These are phyloP conservation scores for Picea sitchensis DNA, from an alignment of 75 land plant species.

Conservation along the genomic window DNA sequence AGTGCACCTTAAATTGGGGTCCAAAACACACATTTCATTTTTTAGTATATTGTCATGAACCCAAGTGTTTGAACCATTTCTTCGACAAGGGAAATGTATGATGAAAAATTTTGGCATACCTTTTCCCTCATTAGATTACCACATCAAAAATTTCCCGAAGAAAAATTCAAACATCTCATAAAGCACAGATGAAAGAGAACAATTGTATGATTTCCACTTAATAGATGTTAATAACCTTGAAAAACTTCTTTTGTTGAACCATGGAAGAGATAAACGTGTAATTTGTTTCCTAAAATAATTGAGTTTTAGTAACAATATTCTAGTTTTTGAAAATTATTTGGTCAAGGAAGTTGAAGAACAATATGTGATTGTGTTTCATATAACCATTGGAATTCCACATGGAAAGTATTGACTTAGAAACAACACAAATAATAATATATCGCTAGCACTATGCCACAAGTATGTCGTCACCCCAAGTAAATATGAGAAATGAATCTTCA, in stretches of 20 bases:
- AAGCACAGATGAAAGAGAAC: background rate
- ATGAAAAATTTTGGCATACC: background rate
- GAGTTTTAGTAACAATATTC: background rate
- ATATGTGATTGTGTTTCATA: background rate
- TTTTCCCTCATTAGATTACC: background rate
- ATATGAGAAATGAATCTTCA: background rate
- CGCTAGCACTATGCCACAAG: background rate
- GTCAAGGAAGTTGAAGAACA: background rate
- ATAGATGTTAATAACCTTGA: background rate
- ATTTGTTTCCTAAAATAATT: background rate
- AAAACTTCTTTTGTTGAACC: background rate
- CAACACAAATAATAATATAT: background rate
- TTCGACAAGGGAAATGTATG: background rate
- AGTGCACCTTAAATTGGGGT: background rate
- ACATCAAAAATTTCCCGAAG: background rate
- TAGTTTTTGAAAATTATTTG: background rate
- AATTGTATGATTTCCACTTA: background rate
- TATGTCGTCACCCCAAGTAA: background rate
- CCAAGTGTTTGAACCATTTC: conserved; percentile 6
- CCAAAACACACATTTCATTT: background rate
- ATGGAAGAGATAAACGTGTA: background rate
- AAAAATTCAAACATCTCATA: background rate
- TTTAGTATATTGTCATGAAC: background rate
- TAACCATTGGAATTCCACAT: background rate
- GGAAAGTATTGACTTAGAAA: background rate